Evolutionary conservation across 306 rosid species (phyloP), one percentile per base, ranked within the genome.

Genomic region (Pyrus bretschneideri): DNA sequence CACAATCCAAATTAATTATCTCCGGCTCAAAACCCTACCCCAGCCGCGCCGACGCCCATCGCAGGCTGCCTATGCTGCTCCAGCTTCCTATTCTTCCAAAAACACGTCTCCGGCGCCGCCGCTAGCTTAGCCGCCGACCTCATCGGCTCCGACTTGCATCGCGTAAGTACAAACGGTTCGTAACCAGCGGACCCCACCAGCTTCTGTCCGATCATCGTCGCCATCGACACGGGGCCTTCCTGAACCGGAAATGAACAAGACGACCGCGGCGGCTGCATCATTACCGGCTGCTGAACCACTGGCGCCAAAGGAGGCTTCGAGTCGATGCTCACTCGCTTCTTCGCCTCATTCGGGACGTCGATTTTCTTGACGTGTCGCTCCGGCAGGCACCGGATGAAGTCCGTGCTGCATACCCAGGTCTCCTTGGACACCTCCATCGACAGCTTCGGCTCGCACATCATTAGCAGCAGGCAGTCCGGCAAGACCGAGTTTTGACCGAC

Each of bases 61-160:
- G 91, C 84, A 63, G 92, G 83, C 78, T 87, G 83, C 18, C 86
- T 89, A 69, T 89, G 89, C 72, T 84, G 93, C 85, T 92, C 97
- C 1, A 88, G 79, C 84, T 91, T 91, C 78, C 93, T 30, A 35
- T 87, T 90, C 71, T 92, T 95, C 96, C 98, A 95, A 59, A 85
- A 92, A 73, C 98, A 89, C 77, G 91, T 82, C 54, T 92, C 99
- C 12, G 93, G 88, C 2, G 77, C 60, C 27, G 91, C 85, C 19
- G 91, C 84, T 0, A 92, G 82, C 83, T 87, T 86, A 57, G 91
- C 66, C 75, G 96, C 71, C 1, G 97, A 82, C 78, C 91, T 86
- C 97, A 83, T 82, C 60, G 99, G 99, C 93, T 95, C 99, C 68
- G 99, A 95, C 83, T 95, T 92, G 76, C 99, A 95, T 33, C 99